Base-by-base conservation (phyloP, 257 asterid species). In the Ballota nigra region DNA sequence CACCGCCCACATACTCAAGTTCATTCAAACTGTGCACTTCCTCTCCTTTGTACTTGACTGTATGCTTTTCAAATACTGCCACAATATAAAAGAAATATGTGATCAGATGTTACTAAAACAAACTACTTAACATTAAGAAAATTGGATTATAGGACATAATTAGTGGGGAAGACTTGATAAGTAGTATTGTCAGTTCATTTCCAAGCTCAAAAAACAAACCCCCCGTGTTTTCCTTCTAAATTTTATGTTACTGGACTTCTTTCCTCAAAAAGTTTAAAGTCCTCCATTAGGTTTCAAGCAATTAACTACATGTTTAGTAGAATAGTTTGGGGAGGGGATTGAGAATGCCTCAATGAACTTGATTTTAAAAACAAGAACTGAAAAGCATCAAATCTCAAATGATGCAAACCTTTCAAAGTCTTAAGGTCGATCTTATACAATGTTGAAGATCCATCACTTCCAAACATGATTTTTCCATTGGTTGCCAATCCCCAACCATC, bases 401-500 rank as follows among this genome's bases (percentile, higher is more conserved):
- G 65, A 65, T 8, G 68, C 75, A 49, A 59, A 92, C 99, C 97
- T 89, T 83, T 85, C 57, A 86, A 79, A 2, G 91, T 80, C 58
- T 72, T 79, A 72, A 95, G 95, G 70, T 86, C 88, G 69, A 95
- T 83, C 71, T 84, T 81, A 81, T 95, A 95, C 84, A 95, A 76
- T 22, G 88, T 85, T 78, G 99, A 95, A 71, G 89, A 77, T 79
- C 99, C 99, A 81, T 95, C 99, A 68, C 87, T 87, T 74, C 99
- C 99, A 77, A 84, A 92, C 71, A 95, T 10, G 72, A 86, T 71
- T 80, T 81, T 75, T 56, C 89, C 98, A 75, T 95, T 88, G 51
- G 96, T 95, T 75, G 99, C 92, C 83, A 92, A 81, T 23, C 99
- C 98, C 99, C 99, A 95, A 45, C 99, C 99, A 83, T 95, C 99